Percentiles rank a stretch among this genome's conserved stretches.
Evolutionary conservation across 78 protist genomes (phyloP).

Genomic region (Blattamonas nauphoetae): DNA sequence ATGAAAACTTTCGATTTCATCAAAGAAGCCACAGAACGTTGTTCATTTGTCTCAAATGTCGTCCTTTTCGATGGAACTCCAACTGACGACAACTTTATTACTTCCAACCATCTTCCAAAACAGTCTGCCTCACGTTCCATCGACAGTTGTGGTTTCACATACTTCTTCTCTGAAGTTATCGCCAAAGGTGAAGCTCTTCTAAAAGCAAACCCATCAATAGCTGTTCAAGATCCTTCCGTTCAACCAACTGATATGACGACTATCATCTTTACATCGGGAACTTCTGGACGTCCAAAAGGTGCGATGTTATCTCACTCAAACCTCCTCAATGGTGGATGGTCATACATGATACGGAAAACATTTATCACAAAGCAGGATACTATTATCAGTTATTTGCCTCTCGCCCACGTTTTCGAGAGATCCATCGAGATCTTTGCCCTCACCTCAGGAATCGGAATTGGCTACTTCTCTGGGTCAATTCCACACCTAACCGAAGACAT

Average conservation of each 20-base stretch:
- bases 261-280: constrained; percentile 27
- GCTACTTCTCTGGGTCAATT: neutral
- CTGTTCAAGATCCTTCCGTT: neutral
- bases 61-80: neutral
- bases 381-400: neutral
- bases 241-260: neutral
- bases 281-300: constrained; percentile 29
- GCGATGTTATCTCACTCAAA: neutral
- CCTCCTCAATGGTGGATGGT: neutral
- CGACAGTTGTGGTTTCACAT: neutral
- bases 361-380: neutral
- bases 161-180: neutral
- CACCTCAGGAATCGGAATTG: neutral
- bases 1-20: neutral
- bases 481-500: neutral
- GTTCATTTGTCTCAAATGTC: neutral
- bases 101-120: neutral
- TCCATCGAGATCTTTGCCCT: neutral
- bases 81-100: neutral
- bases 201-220: neutral
- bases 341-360: neutral
- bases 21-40: neutral
- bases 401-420: constrained; percentile 8
- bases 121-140: neutral
- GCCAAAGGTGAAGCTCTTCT: neutral